Conservation (phyloP, 2,329 filamentous ascomycete species). For the Aspergillus pseudoterreus region DNA sequence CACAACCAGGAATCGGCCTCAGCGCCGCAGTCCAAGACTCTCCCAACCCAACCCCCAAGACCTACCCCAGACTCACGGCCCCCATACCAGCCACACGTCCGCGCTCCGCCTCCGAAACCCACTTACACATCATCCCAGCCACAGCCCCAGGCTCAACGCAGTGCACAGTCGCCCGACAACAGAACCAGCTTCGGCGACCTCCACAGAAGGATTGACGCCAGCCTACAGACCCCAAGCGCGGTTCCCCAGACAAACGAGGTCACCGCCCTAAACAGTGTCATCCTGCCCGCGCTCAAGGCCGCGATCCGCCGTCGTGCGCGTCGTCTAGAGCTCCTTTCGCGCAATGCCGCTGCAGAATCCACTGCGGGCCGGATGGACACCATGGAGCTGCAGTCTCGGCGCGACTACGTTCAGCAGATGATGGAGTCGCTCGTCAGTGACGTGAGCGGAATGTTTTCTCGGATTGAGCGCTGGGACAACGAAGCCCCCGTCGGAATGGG, state of each 20-base stretch:
- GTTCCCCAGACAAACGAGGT: slow-evolving; percentile 55
- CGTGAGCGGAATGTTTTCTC: slow-evolving; percentile 75
- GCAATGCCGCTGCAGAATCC: slow-evolving; percentile 46
- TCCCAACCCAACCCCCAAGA: slow-evolving; percentile 12
- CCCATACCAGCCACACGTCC: slow-evolving; percentile 14
- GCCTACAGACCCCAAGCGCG: slow-evolving; percentile 12
- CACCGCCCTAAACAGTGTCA: slow-evolving; percentile 84
- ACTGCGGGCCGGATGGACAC: slow-evolving; percentile 45
- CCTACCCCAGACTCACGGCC: slow-evolving; percentile 7
- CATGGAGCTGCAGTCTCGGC: slow-evolving; percentile 55
- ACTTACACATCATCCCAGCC: slow-evolving; percentile 53
- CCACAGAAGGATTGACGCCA: slow-evolving; percentile 10
- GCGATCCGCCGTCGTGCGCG: slow-evolving; percentile 74
- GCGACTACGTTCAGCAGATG: slow-evolving; percentile 77
- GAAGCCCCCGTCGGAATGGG: slow-evolving; percentile 90
- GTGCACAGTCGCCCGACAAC: slow-evolving; percentile 4
- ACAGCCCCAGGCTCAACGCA: slow-evolving; percentile 10
- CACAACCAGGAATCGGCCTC: slow-evolving; percentile 27
- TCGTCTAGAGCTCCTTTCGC: slow-evolving; percentile 46
- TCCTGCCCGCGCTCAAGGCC: slow-evolving; percentile 87
- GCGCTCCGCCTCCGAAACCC: slow-evolving; percentile 43
- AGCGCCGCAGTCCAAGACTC: slow-evolving; percentile 16
- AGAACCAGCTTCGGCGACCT: slow-evolving; percentile 5
- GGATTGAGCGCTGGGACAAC: slow-evolving; percentile 86
- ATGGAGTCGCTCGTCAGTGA: slow-evolving; percentile 78